These are phyloP conservation scores for Hymenoscyphus repandus DNA, from an alignment of 2,329 filamentous ascomycete genomes.

Conservation along the genomic window DNA sequence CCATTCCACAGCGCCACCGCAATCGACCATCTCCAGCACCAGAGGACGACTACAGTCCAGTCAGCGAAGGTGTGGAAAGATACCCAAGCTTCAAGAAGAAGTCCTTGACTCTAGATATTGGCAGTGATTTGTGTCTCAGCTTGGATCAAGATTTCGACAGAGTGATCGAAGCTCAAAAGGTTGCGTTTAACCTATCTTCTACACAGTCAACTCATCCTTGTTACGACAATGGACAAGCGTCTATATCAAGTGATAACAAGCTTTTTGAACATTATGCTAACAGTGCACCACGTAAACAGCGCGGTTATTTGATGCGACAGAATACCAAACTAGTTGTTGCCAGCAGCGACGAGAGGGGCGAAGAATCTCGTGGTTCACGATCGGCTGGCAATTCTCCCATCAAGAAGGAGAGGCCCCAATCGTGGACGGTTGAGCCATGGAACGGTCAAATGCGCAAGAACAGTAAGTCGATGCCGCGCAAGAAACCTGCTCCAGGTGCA, in stretches of 20 bases:
- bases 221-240: slow-evolving; percentile 41
- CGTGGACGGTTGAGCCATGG: slow-evolving; percentile 97
- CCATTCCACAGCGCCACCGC: slow-evolving; percentile 56
- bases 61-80: slow-evolving; percentile 37
- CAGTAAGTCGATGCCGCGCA: slow-evolving; percentile 44
- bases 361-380: slow-evolving; percentile 48
- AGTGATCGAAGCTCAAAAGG: slow-evolving; percentile 96
- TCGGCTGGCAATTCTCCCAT: slow-evolving; percentile 64
- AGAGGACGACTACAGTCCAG: slow-evolving; percentile 29
- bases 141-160: slow-evolving; percentile 91
- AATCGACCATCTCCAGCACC: slow-evolving; percentile 48
- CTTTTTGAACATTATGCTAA: slow-evolving; percentile 50
- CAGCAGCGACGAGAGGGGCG: slow-evolving; percentile 63
- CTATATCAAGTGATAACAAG: slow-evolving; percentile 21
- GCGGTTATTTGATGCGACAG: slow-evolving; percentile 96
- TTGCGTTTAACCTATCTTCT: slow-evolving; percentile 47
- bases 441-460: slow-evolving; percentile 71
- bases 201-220: slow-evolving; percentile 18
- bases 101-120: slow-evolving; percentile 73
- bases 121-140: slow-evolving; percentile 72
- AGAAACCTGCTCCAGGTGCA: slow-evolving; percentile 43
- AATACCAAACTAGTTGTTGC: slow-evolving; percentile 96
- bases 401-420: slow-evolving; percentile 77
- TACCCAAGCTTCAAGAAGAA: slow-evolving; percentile 74
- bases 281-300: slow-evolving; percentile 63